Evolutionary conservation across 2,329 filamentous ascomycete genomes (phyloP), one percentile per base, ranked within the genome.

Genomic region (Ophiostoma tasmaniense): DNA sequence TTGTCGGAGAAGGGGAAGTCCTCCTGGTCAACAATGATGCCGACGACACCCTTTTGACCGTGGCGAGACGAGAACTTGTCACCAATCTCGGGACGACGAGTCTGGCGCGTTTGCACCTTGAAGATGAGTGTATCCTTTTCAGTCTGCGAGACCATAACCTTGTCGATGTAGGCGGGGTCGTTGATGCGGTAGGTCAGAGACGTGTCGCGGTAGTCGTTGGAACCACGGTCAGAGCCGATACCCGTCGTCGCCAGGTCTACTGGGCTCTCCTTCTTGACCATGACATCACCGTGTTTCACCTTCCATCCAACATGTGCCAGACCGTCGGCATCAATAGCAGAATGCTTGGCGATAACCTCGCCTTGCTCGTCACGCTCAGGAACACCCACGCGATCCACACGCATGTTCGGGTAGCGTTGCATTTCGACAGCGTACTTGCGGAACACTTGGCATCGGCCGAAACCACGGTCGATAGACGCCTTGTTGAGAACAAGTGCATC

Each of bases 1-100:
- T 85, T 83, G 79, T 99, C 95, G 45, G 90, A 90, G 81, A 99
- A 99, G 0, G 95, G 95, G 88, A 99, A 90, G 77, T 99, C 95
- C 76, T 95, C 93, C 80, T 98, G 94, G 72, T 97, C 91, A 22
- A 94, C 93, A 70, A 99, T 97, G 74, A 98, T 94, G 69, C 95
- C 95, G 1, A 96, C 93, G 25, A 98, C 95, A 81, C 95, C 95
- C 79, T 99, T 99, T 76, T 99, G 95, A 25, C 95, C 95, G 84
- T 99, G 95, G 70, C 95, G 92, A 66, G 95, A 99, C 0, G 93
- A 97, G 80, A 99, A 99, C 78, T 99, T 99, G 84, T 99, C 95
- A 67, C 95, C 95, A 2, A 99, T 86, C 78, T 99, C 96, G 0
- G 95, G 95, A 5, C 93, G 87, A 59, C 96, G 89, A 0, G 96